Conservation (phyloP, 306 rosid species). For the Corylus heterophylla region DNA sequence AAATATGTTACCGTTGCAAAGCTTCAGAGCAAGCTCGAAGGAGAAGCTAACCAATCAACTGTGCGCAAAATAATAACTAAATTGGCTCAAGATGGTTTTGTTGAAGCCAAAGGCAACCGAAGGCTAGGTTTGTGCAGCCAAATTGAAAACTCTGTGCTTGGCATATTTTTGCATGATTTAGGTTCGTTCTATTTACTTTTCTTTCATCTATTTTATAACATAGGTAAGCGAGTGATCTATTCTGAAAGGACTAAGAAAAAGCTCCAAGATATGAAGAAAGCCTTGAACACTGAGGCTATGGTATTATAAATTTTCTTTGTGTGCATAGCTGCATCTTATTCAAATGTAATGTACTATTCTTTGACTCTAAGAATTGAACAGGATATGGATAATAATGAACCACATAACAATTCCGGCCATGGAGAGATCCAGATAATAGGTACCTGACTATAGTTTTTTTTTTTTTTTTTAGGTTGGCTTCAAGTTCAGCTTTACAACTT, state of each 20-base stretch:
- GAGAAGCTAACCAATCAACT: constrained; percentile 59
- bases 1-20: constrained; percentile 61
- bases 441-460: constrained; percentile 28
- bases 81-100: constrained; percentile 79
- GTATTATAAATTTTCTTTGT: constrained; percentile 36
- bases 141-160: background rate
- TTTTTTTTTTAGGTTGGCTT: background rate
- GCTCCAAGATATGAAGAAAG: constrained; percentile 68
- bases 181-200: background rate
- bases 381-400: constrained; percentile 59
- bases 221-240: constrained; percentile 87
- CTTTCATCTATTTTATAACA: constrained; percentile 9
- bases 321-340: constrained; percentile 15
- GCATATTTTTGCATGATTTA: constrained; percentile 6
- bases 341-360: background rate
- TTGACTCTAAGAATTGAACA: constrained; percentile 29
- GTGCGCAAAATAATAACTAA: constrained; percentile 70
- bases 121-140: constrained; percentile 59
- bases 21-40: constrained; percentile 76
- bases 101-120: constrained; percentile 72
- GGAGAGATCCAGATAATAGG: constrained; percentile 35
- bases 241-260: constrained; percentile 70
- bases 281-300: constrained; percentile 58
- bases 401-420: constrained; percentile 43
- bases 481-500: background rate